These are phyloP conservation scores for Metschnikowia baotianmanensis DNA, from an alignment of 805 yeast genomes.

Conservation along the genomic window DNA sequence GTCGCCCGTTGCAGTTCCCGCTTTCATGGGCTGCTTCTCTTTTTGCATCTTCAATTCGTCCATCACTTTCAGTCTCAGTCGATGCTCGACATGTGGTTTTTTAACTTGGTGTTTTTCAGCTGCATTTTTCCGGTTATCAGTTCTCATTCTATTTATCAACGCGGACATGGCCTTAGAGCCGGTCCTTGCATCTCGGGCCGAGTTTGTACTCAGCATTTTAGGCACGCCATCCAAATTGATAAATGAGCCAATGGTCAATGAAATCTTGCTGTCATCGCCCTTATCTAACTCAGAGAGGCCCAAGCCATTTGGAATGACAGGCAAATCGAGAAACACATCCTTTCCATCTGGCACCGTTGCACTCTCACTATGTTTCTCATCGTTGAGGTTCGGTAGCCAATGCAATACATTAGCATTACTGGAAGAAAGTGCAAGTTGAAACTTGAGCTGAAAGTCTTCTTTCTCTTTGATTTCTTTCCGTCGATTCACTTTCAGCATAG, in stretches of 20 bases:
- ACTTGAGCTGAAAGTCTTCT: constrained; percentile 45
- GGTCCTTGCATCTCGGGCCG: constrained; percentile 11
- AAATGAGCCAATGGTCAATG: constrained; percentile 29
- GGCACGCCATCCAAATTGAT: constrained; percentile 16
- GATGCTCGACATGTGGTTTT: not conserved
- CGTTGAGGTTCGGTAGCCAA: constrained; percentile 32
- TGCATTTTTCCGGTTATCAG: constrained; percentile 21
- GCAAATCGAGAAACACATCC: constrained; percentile 29
- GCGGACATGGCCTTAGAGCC: constrained; percentile 38
- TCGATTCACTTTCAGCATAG: constrained; percentile 25
- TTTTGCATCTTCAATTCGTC: constrained; percentile 8
- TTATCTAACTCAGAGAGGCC: constrained; percentile 25
- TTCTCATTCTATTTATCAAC: constrained; percentile 36
- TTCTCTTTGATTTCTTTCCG: constrained; percentile 46
- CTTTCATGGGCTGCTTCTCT: constrained; percentile 1
- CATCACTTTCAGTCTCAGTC: constrained; percentile 10
- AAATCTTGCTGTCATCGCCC: not conserved
- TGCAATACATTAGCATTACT: constrained; percentile 34
- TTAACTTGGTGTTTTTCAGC: constrained; percentile 1
- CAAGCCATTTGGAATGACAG: constrained; percentile 33
- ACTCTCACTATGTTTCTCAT: constrained; percentile 1
- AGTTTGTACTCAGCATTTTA: constrained; percentile 2
- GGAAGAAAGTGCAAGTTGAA: constrained; percentile 42
- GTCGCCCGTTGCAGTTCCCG: not conserved
- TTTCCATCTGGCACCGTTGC: constrained; percentile 4